These are phyloP conservation scores for Boletus rubropictus DNA, from an alignment of 768 basidiomycete genomes.

Conservation along the genomic window DNA sequence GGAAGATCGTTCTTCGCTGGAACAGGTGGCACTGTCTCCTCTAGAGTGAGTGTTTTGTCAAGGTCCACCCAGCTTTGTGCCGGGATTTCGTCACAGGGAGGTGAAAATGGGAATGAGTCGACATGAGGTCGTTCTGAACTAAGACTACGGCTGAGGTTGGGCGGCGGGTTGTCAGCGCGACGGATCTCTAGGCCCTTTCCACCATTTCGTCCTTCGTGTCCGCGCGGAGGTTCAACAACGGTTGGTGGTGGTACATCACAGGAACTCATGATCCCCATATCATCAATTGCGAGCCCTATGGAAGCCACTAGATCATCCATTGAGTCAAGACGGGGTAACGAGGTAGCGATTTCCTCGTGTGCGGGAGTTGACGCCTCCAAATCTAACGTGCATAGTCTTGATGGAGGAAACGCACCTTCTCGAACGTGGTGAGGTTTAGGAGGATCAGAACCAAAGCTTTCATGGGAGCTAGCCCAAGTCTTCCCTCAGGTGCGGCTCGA, in stretches of 20 bases:
- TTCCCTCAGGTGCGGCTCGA: background rate
- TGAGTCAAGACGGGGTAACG: constrained; percentile 26
- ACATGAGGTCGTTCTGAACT: constrained; percentile 13
- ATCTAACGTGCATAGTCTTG: constrained; percentile 28
- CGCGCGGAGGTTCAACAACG: constrained; percentile 36
- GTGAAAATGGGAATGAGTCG: constrained; percentile 12
- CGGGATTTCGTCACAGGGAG: constrained; percentile 18
- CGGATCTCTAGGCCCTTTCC: constrained; percentile 30
- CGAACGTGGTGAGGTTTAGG: constrained; percentile 34
- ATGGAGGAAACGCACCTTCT: constrained; percentile 65
- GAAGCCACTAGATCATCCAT: constrained; percentile 36
- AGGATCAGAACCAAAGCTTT: constrained; percentile 14
- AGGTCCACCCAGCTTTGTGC: constrained; percentile 15
- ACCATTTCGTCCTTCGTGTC: constrained; percentile 25
- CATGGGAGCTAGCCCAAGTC: constrained; percentile 17
- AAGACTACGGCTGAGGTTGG: constrained; percentile 1
- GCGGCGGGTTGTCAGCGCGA: constrained; percentile 18
- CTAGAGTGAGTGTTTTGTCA: constrained; percentile 14
- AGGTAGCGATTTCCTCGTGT: constrained; percentile 13
- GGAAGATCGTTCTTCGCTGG: constrained; percentile 26
- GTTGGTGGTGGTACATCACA: constrained; percentile 35
- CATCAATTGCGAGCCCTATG: constrained; percentile 35
- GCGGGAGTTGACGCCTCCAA: constrained; percentile 14
- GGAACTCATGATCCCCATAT: constrained; percentile 33
- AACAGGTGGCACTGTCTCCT: constrained; percentile 25